Conservation (phyloP, 352 stramenopile species). For the Pythium rishiriense region DNA sequence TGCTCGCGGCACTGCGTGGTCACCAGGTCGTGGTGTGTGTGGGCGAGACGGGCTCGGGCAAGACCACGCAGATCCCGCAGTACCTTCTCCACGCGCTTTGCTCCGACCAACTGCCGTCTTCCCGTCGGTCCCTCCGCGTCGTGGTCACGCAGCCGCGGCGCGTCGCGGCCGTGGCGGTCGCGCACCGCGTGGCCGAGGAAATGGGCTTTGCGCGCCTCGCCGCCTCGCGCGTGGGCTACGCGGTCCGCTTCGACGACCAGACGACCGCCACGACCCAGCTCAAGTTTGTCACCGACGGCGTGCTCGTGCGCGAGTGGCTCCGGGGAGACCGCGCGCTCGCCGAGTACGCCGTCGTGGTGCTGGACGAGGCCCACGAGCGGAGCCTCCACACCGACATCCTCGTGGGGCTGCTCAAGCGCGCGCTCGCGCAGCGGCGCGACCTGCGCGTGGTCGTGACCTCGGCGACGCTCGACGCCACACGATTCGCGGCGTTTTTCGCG, state of each 20-base stretch:
- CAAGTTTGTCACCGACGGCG: slow-evolving; percentile 86
- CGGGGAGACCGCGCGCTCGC: slow-evolving; percentile 68
- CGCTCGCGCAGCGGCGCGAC: slow-evolving; percentile 60
- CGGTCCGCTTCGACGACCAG: slow-evolving; percentile 98
- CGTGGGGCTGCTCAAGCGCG: slow-evolving; percentile 92
- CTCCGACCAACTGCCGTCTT: slow-evolving; percentile 29
- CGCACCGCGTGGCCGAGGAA: slow-evolving; percentile 96
- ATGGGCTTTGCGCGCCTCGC: slow-evolving; percentile 73
- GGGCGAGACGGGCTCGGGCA: slow-evolving; percentile 94
- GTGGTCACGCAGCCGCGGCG: slow-evolving; percentile 93
- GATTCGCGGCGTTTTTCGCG: slow-evolving; percentile 89
- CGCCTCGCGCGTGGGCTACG: slow-evolving; percentile 88
- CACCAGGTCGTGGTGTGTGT: slow-evolving; percentile 77
- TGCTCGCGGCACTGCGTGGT: slow-evolving; percentile 42
- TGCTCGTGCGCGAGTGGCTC: slow-evolving; percentile 82
- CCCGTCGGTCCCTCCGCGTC: slow-evolving; percentile 38
- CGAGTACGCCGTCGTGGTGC: slow-evolving; percentile 90
- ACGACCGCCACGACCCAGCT: slow-evolving; percentile 56
- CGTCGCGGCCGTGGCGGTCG: slow-evolving; percentile 97
- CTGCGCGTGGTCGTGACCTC: slow-evolving; percentile 95
- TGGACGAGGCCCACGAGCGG: slow-evolving; percentile 98
- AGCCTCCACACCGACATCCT: slow-evolving; percentile 98
- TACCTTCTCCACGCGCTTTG: slow-evolving; percentile 82
- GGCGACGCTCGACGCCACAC: slow-evolving; percentile 87
- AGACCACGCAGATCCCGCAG: slow-evolving; percentile 99